phyloP scores from a whole-genome alignment of 192 early-diverging fungal genomes.

The Backusella morwellensis region DNA sequence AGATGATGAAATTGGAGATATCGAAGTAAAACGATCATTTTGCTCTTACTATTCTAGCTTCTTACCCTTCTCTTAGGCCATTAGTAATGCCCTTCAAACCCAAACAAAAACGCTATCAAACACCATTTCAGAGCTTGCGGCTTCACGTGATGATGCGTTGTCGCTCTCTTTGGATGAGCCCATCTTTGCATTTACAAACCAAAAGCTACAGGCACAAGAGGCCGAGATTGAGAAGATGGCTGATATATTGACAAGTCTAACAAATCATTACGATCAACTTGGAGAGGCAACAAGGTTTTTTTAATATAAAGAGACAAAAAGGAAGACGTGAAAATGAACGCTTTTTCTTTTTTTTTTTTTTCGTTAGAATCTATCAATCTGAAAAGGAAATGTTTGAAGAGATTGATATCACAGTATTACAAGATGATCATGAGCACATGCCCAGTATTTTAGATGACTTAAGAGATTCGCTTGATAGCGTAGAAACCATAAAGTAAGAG shows the following conservation, averaged over 20 bases:
- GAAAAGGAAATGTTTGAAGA: constrained; percentile 11
- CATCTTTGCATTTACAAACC: constrained; percentile 37
- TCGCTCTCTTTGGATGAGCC: constrained; percentile 41
- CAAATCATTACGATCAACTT: constrained; percentile 53
- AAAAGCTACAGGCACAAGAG: constrained; percentile 45
- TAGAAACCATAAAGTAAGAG: constrained; percentile 11
- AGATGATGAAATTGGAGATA: constrained; percentile 34
- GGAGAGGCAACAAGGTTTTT: constrained; percentile 41
- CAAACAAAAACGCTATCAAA: constrained; percentile 18
- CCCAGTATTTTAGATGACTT: constrained; percentile 29
- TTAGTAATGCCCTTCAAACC: not conserved
- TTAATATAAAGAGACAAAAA: not conserved
- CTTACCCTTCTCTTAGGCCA: not conserved
- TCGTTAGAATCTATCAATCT: constrained; percentile 23
- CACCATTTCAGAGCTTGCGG: constrained; percentile 3
- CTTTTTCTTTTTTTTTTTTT: not conserved
- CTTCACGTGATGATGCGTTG: constrained; percentile 11
- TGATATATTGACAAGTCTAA: constrained; percentile 44
- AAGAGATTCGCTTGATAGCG: constrained; percentile 10
- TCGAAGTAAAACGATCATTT: constrained; percentile 19
- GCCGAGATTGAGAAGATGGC: constrained; percentile 46
- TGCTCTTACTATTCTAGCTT: not conserved
- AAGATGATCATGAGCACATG: constrained; percentile 32
- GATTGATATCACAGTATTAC: constrained; percentile 32
- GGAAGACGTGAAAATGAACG: not conserved